phyloP scores from a whole-genome alignment of 2,329 filamentous ascomycete genomes.

The Arthrobotrys musiformis region DNA sequence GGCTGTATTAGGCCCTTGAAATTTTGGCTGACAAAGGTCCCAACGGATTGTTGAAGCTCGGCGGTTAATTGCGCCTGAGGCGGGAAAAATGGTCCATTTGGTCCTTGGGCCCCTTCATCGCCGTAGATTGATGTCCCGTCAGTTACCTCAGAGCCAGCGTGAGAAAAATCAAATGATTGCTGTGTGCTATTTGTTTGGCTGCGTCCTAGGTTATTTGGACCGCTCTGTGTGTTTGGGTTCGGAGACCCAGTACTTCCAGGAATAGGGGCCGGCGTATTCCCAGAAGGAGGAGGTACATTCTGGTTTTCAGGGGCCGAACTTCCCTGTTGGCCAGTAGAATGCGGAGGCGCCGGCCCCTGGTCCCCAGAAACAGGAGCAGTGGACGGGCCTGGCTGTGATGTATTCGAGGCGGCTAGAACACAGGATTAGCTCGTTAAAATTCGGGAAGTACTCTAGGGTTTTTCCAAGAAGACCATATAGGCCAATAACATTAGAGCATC shows the following conservation, averaged over 20 bases:
- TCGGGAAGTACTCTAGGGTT: not conserved
- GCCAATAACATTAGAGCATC: not conserved
- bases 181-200: not conserved
- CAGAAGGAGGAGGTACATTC: not conserved
- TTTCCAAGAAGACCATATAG: not conserved
- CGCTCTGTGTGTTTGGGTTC: not conserved
- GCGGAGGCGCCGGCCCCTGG: not conserved
- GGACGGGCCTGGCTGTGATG: not conserved
- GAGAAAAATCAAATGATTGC: not conserved
- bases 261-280: not conserved
- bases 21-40: slow-evolving; percentile 19
- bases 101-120: not conserved
- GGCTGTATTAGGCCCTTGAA: slow-evolving; percentile 25
- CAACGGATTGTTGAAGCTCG: slow-evolving; percentile 2
- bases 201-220: too few species aligned
- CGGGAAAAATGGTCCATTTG: not conserved
- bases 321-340: not conserved
- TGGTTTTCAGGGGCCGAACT: not conserved
- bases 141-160: not conserved
- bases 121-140: not conserved
- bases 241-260: not conserved
- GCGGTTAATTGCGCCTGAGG: slow-evolving; percentile 3
- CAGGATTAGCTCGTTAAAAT: not conserved
- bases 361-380: not conserved
- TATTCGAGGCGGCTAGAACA: not conserved